Evolutionary conservation across 176 grass and related monocot genomes (phyloP).

Genomic region (Guadua angustifolia): DNA sequence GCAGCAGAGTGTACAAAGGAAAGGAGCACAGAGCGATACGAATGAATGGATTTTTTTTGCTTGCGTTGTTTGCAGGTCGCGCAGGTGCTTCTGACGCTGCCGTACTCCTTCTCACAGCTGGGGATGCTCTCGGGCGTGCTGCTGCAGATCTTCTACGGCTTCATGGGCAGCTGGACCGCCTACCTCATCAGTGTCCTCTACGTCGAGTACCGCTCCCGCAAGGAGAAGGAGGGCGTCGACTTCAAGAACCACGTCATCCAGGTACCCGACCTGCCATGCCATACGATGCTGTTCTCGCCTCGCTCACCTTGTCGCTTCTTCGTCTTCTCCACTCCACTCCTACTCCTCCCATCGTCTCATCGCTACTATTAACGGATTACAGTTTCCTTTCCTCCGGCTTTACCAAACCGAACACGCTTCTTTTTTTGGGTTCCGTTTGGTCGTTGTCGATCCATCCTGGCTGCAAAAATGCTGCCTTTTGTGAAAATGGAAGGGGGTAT

Average conservation of each 20-base stretch:
- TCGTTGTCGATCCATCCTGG: constrained; percentile 43
- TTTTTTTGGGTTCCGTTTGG: constrained; percentile 31
- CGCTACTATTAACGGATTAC: constrained; percentile 37
- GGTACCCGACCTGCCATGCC: constrained; percentile 9
- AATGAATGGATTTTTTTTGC: background rate
- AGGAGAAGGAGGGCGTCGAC: constrained; percentile 70
- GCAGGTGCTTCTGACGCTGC: constrained; percentile 73
- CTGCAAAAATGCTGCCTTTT: constrained; percentile 44
- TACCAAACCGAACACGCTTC: background rate
- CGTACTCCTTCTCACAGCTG: constrained; percentile 79
- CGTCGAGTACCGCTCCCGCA: constrained; percentile 72
- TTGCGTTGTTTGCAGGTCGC: constrained; percentile 52
- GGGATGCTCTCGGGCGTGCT: constrained; percentile 72
- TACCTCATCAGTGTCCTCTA: constrained; percentile 86
- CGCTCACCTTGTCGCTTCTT: background rate
- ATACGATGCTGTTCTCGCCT: background rate
- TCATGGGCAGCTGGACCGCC: constrained; percentile 76
- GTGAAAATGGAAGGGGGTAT: constrained; percentile 19
- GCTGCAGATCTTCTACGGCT: constrained; percentile 73
- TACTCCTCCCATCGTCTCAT: background rate
- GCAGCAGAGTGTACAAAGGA: background rate
- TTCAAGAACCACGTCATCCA: constrained; percentile 85
- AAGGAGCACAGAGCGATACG: background rate
- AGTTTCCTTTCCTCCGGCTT: constrained; percentile 32
- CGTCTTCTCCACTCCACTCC: background rate